phyloP scores from a whole-genome alignment of 371 early-diverging fungal genomes.

The Mucor mucedo region DNA sequence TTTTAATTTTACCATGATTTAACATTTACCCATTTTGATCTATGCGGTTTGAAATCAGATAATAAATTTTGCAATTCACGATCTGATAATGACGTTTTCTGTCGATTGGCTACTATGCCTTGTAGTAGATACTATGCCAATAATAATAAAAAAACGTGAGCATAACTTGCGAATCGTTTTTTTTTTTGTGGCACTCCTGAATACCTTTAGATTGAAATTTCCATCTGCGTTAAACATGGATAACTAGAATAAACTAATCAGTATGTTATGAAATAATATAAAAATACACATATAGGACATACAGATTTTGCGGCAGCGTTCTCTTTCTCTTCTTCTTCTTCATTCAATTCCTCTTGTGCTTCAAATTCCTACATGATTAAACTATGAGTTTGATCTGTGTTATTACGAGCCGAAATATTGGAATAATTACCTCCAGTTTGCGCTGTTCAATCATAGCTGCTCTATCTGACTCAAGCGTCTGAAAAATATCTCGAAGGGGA shows the following conservation, averaged over 20 bases:
- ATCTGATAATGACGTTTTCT: constrained; percentile 67
- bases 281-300: background rate
- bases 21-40: constrained; percentile 79
- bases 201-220: constrained; percentile 64
- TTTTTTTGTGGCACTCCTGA: no score
- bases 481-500: constrained; percentile 73
- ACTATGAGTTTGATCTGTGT: background rate
- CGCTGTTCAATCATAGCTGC: constrained; percentile 71
- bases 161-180: no score
- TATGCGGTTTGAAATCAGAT: constrained; percentile 84
- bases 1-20: no score
- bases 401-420: background rate
- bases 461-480: constrained; percentile 80
- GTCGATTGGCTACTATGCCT: constrained; percentile 76
- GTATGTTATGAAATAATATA: background rate
- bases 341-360: constrained; percentile 59
- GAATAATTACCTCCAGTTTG: constrained; percentile 46
- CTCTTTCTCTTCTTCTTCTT: constrained; percentile 56
- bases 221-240: constrained; percentile 56
- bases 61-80: constrained; percentile 77
- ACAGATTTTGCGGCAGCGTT: constrained; percentile 37
- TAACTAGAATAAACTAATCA: constrained; percentile 26
- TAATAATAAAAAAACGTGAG: background rate
- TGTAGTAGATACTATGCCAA: constrained; percentile 69
- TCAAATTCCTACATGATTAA: constrained; percentile 41